Conservation (phyloP, 2,329 filamentous ascomycete genomes). For the Arthrobotrys conoides region DNA sequence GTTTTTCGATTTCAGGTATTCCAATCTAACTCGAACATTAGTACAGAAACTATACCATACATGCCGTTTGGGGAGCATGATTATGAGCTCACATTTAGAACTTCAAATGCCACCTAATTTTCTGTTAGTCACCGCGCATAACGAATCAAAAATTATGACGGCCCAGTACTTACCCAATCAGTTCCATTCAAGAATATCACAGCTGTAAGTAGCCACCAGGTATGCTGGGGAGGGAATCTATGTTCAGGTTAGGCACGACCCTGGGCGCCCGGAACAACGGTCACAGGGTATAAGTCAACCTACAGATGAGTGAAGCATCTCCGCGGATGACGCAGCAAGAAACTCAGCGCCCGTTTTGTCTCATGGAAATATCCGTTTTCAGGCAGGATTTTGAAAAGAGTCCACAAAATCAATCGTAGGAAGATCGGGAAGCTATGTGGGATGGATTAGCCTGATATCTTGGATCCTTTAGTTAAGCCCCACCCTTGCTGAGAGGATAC, state of each 20-base stretch:
- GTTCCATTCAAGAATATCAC: conserved; percentile 70
- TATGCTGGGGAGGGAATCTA: conserved; percentile 70
- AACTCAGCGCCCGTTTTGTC: conserved; percentile 67
- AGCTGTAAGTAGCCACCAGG: conserved; percentile 71
- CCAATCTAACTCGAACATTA: conserved; percentile 65
- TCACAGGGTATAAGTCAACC: neutral
- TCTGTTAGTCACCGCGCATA: neutral
- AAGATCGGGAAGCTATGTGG: conserved; percentile 70
- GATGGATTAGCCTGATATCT: conserved; percentile 4
- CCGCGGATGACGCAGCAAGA: conserved; percentile 72
- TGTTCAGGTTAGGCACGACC: conserved; percentile 7
- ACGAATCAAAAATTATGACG: neutral
- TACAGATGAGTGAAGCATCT: conserved; percentile 72
- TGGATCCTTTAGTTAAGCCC: neutral
- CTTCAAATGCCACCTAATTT: conserved; percentile 64
- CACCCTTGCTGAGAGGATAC: conserved; percentile 62
- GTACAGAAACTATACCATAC: neutral
- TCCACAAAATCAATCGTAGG: conserved; percentile 72
- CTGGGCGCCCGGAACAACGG: neutral
- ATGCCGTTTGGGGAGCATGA: neutral
- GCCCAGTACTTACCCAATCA: conserved; percentile 65
- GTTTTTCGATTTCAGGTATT: conserved; percentile 67
- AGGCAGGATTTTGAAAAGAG: conserved; percentile 68
- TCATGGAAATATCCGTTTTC: conserved; percentile 64
- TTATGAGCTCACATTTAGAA: conserved; percentile 65